Percentiles rank a stretch among this genome's conserved stretches.
Evolutionary conservation across 257 asterid species (phyloP).

Genomic region (Lantana camara): DNA sequence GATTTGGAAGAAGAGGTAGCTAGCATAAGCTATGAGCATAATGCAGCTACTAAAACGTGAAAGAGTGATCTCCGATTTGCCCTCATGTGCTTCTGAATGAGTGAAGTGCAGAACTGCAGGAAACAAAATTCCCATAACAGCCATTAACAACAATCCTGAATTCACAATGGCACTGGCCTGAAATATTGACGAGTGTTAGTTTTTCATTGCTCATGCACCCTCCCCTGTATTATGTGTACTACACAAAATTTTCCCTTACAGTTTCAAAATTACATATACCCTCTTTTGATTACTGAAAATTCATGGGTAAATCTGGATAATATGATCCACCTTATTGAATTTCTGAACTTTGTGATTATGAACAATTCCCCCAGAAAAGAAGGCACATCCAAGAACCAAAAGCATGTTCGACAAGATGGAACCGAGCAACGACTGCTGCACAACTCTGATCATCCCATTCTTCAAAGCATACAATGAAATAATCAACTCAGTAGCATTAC

Average conservation of each 20-base stretch:
- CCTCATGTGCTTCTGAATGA: conserved; percentile 83
- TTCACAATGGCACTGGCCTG: conserved; percentile 89
- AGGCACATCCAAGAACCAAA: conserved; percentile 97
- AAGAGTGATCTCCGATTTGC: conserved; percentile 86
- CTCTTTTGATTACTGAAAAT: too few relatives aligned
- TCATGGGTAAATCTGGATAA: too few relatives aligned
- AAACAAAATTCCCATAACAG: conserved; percentile 91
- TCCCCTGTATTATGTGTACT: not conserved
- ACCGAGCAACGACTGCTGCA: conserved; percentile 88
- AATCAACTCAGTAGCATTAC: conserved; percentile 98
- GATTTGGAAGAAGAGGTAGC: conserved; percentile 92
- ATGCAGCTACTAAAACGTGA: conserved; percentile 96
- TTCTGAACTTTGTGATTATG: conserved; percentile 73
- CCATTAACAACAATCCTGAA: conserved; percentile 94
- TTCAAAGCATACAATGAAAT: conserved; percentile 88
- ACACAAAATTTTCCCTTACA: too few relatives aligned
- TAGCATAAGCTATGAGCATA: conserved; percentile 90
- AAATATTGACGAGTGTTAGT: conserved; percentile 41
- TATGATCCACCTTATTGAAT: conserved; percentile 76
- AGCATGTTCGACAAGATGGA: conserved; percentile 98
- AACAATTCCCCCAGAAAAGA: conserved; percentile 85
- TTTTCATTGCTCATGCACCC: conserved; percentile 15
- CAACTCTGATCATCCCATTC: conserved; percentile 90
- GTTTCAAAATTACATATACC: too few relatives aligned
- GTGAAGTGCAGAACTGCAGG: conserved; percentile 97